Evolutionary conservation across 805 yeast genomes (phyloP), one percentile per base, ranked within the genome.

Genomic region (Wickerhamomyces silvicola): DNA sequence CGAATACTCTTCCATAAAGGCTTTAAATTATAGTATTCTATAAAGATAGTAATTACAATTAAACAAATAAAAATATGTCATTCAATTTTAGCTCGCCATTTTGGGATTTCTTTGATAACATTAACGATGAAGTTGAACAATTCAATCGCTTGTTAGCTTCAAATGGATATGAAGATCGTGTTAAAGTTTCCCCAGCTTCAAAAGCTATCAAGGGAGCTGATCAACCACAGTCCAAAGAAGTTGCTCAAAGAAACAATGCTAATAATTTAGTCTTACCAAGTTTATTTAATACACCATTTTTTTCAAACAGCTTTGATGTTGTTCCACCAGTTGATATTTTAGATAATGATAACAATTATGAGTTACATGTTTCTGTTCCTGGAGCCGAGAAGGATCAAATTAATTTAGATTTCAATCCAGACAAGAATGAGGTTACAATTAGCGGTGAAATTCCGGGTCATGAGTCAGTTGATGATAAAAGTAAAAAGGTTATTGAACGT

Each of bases 241-340:
- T 41, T 6, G 27, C 42, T 17, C 35, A 22, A 15, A 18, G 34
- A 26, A 36, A 21, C 17, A 23, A 25, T 16, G 26, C 32, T n/a
- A 38, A 36, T 10, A 24, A 32, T 1, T 24, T 41, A 12, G 22
- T 18, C 18, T 48, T 46, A 30, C 47, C 56, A 32, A 48, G 47
- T 13, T 39, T 45, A 30, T 46, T 61, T 11, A 39, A 50, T 24
- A 26, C 56, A n/a, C 48, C 55, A 19, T 46, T 43, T 31, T 50
- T 55, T 28, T 38, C 36, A 14, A 42, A 22, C n/a, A 31, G 31
- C 10, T 32, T 33, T 12, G 47, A 37, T 10, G 30, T 63, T 13
- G 48, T 57, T 13, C 72, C 72, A 31, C 70, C 73, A 11, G 59
- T 69, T 28, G 73, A 70, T 40, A 52, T 70, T 23, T 47, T 66